These are phyloP conservation scores for Cercospora nicotianae DNA, from an alignment of 2,329 filamentous ascomycete genomes.

Conservation along the genomic window DNA sequence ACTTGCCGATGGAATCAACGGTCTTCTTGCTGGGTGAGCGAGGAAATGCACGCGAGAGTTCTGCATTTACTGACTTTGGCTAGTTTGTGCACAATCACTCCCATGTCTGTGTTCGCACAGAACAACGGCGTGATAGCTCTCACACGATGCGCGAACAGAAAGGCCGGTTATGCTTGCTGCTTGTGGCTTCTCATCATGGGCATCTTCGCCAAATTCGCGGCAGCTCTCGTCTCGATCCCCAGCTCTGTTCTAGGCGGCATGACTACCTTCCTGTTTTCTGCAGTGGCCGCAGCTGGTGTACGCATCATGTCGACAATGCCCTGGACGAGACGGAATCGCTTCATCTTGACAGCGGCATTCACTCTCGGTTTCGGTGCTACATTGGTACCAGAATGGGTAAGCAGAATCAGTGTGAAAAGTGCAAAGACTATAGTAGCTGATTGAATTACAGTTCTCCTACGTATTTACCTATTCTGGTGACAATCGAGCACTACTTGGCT, in stretches of 20 bases:
- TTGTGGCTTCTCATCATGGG: conserved; percentile 79
- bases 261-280: conserved; percentile 75
- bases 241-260: conserved; percentile 51
- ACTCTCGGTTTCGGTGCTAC: conserved; percentile 65
- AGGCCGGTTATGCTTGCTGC: conserved; percentile 75
- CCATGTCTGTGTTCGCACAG: conserved; percentile 78
- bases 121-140: conserved; percentile 84
- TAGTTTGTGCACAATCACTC: conserved; percentile 71
- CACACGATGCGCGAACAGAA: conserved; percentile 77
- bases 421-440: not conserved
- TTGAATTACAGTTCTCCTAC: conserved; percentile 38
- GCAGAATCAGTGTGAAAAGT: not conserved
- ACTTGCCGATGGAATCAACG: conserved; percentile 68
- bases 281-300: conserved; percentile 75
- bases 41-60: too few species aligned
- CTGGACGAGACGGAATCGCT: conserved; percentile 77
- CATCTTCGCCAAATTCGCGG: conserved; percentile 79
- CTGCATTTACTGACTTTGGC: not conserved
- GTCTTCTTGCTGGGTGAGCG: conserved; percentile 62
- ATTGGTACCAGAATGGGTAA: conserved; percentile 44
- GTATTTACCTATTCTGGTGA: conserved; percentile 72
- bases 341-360: conserved; percentile 75
- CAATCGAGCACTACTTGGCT: conserved; percentile 68
- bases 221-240: conserved; percentile 74
- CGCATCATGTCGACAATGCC: conserved; percentile 70